A percentile compares a stretch with the other conserved stretches of the same genome.
phyloP scores from a whole-genome alignment of 768 basidiomycete species.

The Dacryopinax primogenitus region DNA sequence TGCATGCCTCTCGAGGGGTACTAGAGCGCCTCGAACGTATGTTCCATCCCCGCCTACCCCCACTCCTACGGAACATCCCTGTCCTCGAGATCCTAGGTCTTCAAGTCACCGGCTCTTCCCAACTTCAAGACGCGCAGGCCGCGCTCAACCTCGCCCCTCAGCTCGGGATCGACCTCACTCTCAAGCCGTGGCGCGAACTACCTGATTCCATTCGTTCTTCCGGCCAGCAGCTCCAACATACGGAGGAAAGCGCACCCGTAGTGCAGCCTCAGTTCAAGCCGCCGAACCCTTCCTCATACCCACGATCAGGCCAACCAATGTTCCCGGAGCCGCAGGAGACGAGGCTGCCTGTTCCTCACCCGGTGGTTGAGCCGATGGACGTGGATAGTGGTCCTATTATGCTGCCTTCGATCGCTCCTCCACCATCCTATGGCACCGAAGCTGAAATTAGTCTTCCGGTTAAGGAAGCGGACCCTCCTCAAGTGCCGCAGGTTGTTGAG shows the following conservation, averaged over 20 bases:
- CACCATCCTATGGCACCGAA: neutral
- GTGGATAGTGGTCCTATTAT: neutral
- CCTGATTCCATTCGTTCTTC: neutral
- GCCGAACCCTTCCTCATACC: neutral
- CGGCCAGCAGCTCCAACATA: neutral
- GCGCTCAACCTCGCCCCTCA: slow-evolving; percentile 29
- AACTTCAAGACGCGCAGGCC: slow-evolving; percentile 33
- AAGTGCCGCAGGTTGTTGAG: neutral
- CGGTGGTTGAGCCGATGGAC: neutral
- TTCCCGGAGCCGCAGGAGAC: neutral
- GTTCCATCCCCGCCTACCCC: slow-evolving; percentile 69
- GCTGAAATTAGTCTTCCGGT: neutral
- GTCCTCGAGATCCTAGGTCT: slow-evolving; percentile 48
- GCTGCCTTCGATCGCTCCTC: neutral
- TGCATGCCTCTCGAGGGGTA: neutral
- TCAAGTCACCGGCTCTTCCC: too few relatives aligned
- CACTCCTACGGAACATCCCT: slow-evolving; percentile 55
- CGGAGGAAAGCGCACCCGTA: neutral
- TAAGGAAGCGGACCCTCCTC: neutral
- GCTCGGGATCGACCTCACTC: neutral
- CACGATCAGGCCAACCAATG: neutral
- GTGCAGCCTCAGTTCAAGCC: slow-evolving; percentile 5
- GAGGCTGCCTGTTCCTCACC: neutral
- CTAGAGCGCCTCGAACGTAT: slow-evolving; percentile 39
- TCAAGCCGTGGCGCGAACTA: neutral